Base-by-base conservation (phyloP, 108 stramenopile genomes). In the Epipyxis sp. region DNA sequence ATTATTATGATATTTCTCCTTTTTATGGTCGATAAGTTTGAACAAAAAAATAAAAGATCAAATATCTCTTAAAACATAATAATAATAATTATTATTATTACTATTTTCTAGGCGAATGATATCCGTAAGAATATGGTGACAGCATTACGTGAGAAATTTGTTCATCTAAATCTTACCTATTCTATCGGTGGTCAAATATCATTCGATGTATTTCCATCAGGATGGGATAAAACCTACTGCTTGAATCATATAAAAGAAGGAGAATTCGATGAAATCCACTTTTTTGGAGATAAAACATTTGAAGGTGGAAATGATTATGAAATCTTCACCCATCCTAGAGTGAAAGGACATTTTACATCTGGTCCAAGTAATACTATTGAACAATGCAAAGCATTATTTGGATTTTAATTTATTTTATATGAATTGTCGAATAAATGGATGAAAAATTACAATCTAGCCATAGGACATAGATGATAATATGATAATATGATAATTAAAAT, bases 171-270 rank as follows among this genome's bases (percentile, higher is more conserved):
- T 84, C 87, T 99, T 54, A 95, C 93, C 39, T 99, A 87, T 86
- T 92, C 88, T 42, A 98, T 99, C 79, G 98, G 98, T 0, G 98
- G 98, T 39, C 98, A 99, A 86, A 99, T 98, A 77, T 94, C 93
- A 27, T 99, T 99, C 77, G 98, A 99, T 86, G 87, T 93, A 44
- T 99, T 99, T 85, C 98, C 98, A 0, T 77, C 80, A 59, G 97
- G 98, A 1, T 99, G 98, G 98, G 97, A 99, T 87, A 99, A 99
- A 91, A 99, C 98, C 0, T 99, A 95, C 87, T 97, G 95, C 87
- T 88, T 99, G 61, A 83, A 87, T 46, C 94, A 86, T 86, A 61
- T 95, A 68, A 67, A 86, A 27, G 88, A 74, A 29, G 86, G 54
- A 30, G 94, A 95, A 79, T 99, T 91, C 87, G 96, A 99, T 79